Percentiles rank a stretch among this genome's conserved stretches.
Evolutionary conservation across 2,329 filamentous ascomycete species (phyloP).

Genomic region (Sphaceloma murrayae): DNA sequence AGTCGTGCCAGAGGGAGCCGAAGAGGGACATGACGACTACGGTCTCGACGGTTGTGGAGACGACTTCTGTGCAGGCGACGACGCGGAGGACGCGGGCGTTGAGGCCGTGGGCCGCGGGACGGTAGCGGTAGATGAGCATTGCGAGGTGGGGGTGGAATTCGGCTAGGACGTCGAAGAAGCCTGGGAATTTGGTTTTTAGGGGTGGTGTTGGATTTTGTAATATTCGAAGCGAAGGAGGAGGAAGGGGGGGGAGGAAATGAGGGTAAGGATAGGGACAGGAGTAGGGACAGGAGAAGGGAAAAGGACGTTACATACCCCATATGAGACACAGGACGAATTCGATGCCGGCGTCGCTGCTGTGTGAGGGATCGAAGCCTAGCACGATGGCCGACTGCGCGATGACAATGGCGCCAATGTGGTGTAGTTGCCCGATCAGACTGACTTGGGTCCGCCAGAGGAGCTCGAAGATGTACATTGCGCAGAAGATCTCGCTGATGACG

Average conservation of each 20-base stretch:
- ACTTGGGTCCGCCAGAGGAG: slow-evolving; percentile 35
- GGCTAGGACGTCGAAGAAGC: slow-evolving; percentile 39
- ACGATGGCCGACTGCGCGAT: slow-evolving; percentile 37
- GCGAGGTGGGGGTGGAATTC: slow-evolving; percentile 40
- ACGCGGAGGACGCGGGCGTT: slow-evolving; percentile 33
- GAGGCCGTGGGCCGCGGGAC: slow-evolving; percentile 32
- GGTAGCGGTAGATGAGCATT: slow-evolving; percentile 38
- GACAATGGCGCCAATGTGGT: slow-evolving; percentile 35
- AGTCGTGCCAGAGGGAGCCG: slow-evolving; percentile 34
- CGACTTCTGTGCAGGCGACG: slow-evolving; percentile 31
- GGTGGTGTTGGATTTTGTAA: not conserved
- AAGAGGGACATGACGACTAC: slow-evolving; percentile 38
- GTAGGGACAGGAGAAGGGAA: not conserved
- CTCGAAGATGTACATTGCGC: slow-evolving; percentile 41
- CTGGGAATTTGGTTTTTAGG: too few species aligned
- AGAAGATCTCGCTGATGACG: slow-evolving; percentile 34
- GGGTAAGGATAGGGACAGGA: not conserved
- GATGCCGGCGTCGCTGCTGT: slow-evolving; percentile 28
- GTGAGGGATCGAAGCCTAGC: slow-evolving; percentile 26
- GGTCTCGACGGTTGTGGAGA: slow-evolving; percentile 35
- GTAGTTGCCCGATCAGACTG: slow-evolving; percentile 34
- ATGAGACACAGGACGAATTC: slow-evolving; percentile 33
- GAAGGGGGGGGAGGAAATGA: not conserved
- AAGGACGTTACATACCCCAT: slow-evolving; percentile 30
- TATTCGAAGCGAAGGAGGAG: too few species aligned